Conservation (phyloP, 2,329 filamentous ascomycete genomes). For the Colletotrichum sp. region DNA sequence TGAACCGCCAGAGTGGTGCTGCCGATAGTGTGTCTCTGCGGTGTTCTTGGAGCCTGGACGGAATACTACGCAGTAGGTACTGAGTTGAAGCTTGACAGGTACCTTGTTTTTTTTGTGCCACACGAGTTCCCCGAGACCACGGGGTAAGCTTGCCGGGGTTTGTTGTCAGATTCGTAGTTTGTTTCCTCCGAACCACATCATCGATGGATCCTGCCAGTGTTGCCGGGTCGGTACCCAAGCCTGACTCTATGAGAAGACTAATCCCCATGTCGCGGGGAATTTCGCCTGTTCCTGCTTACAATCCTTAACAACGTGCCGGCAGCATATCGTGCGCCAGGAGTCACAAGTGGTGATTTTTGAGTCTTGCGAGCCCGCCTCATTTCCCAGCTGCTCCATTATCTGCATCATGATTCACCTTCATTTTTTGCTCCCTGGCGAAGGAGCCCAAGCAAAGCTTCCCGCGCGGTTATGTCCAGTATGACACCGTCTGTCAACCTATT, state of each 20-base stretch:
- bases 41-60: neutral
- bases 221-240: neutral
- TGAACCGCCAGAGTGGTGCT: neutral
- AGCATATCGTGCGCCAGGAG: neutral
- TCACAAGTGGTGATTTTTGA: neutral
- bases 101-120: neutral
- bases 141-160: neutral
- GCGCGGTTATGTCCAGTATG: neutral
- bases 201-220: neutral
- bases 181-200: conserved; percentile 1
- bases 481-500: neutral
- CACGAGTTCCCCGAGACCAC: neutral
- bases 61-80: neutral
- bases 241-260: neutral
- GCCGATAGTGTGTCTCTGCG: neutral
- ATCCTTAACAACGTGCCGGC: neutral
- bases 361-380: neutral
- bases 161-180: conserved; percentile 11
- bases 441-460: neutral
- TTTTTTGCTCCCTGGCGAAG: neutral
- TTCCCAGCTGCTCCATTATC: neutral
- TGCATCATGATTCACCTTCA: neutral
- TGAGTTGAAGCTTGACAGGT: neutral
- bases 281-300: neutral
- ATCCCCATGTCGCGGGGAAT: neutral